Conservation (phyloP, 2,329 filamentous ascomycete genomes). For the Zymoseptoria passerinii region DNA sequence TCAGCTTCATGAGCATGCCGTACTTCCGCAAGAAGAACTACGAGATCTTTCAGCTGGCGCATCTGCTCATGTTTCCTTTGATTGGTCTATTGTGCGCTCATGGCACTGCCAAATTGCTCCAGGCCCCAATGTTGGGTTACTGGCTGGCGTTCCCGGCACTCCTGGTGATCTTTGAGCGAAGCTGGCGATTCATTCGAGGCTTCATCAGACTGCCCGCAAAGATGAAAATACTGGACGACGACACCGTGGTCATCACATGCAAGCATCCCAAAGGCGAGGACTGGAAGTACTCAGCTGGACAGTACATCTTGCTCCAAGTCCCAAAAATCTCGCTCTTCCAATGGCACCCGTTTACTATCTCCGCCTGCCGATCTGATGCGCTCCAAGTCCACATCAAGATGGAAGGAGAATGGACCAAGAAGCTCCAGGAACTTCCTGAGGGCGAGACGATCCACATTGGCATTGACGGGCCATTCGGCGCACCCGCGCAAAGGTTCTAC, state of each 20-base stretch:
- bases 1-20: constrained; percentile 44
- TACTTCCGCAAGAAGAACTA: constrained; percentile 45
- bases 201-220: constrained; percentile 44
- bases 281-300: constrained; percentile 49
- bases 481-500: constrained; percentile 51
- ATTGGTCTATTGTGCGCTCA: constrained; percentile 50
- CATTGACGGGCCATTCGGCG: constrained; percentile 51
- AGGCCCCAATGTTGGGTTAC: constrained; percentile 51
- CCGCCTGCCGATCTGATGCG: constrained; percentile 42
- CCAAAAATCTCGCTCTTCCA: constrained; percentile 47
- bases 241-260: constrained; percentile 45
- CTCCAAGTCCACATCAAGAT: constrained; percentile 52
- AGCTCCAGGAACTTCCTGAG: constrained; percentile 36
- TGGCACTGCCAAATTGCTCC: constrained; percentile 43
- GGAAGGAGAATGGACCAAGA: constrained; percentile 49
- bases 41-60: constrained; percentile 50
- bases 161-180: constrained; percentile 43
- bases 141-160: constrained; percentile 48
- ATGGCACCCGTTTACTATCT: constrained; percentile 54
- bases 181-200: constrained; percentile 39
- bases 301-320: constrained; percentile 51
- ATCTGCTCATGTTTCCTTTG: constrained; percentile 52
- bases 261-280: constrained; percentile 42
- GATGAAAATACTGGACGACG: constrained; percentile 43
- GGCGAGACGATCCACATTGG: constrained; percentile 41